phyloP scores from a whole-genome alignment of 768 basidiomycete species.

The Trametes meyenii region DNA sequence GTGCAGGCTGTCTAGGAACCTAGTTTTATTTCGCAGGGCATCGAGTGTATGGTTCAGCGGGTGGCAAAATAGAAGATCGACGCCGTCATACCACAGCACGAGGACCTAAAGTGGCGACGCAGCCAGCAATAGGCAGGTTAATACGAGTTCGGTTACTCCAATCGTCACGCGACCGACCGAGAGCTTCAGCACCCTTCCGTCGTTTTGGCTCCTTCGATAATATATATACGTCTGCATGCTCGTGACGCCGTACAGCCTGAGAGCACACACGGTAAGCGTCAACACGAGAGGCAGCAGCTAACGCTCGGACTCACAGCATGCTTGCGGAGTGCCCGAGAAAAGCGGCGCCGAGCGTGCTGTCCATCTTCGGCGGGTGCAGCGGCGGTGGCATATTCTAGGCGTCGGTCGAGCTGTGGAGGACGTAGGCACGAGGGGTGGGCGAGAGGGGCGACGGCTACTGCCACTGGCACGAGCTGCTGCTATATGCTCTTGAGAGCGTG shows the following conservation, averaged over 20 bases:
- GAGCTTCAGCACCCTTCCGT: neutral
- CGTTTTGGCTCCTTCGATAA: neutral
- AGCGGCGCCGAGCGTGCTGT: slow-evolving; percentile 25
- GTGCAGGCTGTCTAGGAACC: slow-evolving; percentile 15
- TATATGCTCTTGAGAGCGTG: too few species aligned
- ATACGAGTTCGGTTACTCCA: neutral
- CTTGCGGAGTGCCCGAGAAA: slow-evolving; percentile 25
- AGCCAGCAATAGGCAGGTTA: neutral
- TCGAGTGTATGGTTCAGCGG: neutral
- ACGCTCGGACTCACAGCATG: slow-evolving; percentile 11
- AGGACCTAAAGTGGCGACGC: neutral
- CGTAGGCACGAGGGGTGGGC: too few species aligned
- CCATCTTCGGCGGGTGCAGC: neutral
- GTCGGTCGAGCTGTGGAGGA: too few species aligned
- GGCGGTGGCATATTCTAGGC: too few species aligned
- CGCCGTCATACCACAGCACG: neutral
- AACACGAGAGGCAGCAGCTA: neutral
- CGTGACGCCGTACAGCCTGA: slow-evolving; percentile 15
- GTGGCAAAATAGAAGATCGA: too few species aligned
- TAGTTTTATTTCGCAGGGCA: neutral
- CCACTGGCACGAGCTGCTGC: too few species aligned
- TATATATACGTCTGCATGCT: slow-evolving; percentile 17
- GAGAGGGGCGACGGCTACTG: too few species aligned
- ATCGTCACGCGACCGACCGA: neutral
- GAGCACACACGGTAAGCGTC: too few species aligned